phyloP scores from a whole-genome alignment of 331 rosid species.

The Malus hybrid region DNA sequence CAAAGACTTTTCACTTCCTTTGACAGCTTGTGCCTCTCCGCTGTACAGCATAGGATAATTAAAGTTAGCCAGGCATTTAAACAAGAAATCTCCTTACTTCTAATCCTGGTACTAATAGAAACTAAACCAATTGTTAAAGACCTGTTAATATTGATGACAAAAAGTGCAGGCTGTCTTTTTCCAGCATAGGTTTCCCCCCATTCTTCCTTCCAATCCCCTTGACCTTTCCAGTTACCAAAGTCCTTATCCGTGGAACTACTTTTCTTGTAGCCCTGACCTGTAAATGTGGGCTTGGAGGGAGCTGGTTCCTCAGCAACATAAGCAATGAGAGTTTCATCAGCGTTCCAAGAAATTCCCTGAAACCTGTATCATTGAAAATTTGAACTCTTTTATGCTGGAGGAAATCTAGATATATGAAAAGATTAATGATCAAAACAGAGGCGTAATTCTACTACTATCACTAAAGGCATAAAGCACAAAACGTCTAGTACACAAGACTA shows the following conservation, averaged over 20 bases:
- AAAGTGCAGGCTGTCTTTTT: constrained; percentile 87
- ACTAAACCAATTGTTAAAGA: constrained; percentile 7
- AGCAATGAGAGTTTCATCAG: constrained; percentile 64
- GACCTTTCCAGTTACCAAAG: constrained; percentile 67
- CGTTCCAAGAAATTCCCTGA: constrained; percentile 91
- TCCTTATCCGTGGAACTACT: constrained; percentile 53
- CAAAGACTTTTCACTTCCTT: constrained; percentile 61
- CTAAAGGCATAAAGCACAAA: neutral
- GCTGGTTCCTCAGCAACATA: constrained; percentile 89
- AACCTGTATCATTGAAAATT: constrained; percentile 47
- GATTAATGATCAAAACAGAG: neutral
- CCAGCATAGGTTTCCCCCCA: constrained; percentile 96
- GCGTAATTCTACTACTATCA: neutral
- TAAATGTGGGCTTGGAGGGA: constrained; percentile 70
- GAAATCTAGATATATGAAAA: neutral
- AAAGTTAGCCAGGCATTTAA: constrained; percentile 1
- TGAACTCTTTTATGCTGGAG: neutral
- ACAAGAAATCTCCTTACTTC: neutral
- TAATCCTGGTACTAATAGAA: constrained; percentile 3
- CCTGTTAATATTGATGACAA: constrained; percentile 62
- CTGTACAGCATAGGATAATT: constrained; percentile 27
- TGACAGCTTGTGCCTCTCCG: constrained; percentile 70
- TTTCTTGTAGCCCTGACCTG: constrained; percentile 56
- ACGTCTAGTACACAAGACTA: neutral
- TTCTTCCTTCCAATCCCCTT: constrained; percentile 83